These are phyloP conservation scores for Lentinus tigrinus DNA, from an alignment of 768 basidiomycete species.

Conservation along the genomic window DNA sequence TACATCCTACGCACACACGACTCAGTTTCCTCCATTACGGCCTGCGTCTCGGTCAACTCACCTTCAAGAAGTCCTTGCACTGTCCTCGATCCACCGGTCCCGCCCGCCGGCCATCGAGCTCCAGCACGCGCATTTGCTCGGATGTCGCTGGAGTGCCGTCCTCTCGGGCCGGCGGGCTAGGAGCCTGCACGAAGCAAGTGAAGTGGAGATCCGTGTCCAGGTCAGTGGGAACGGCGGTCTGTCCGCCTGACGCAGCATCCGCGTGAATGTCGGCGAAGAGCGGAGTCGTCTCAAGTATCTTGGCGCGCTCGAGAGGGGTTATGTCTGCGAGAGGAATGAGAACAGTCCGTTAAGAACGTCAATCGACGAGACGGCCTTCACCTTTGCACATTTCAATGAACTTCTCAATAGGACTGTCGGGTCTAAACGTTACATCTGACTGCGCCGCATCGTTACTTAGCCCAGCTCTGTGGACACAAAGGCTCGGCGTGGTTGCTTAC, in stretches of 20 bases:
- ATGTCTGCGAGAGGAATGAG: conserved; percentile 43
- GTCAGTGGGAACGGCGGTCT: conserved; percentile 62
- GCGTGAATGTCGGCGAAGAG: conserved; percentile 80
- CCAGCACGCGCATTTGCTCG: conserved; percentile 57
- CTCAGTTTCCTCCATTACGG: conserved; percentile 18
- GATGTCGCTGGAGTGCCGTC: conserved; percentile 13
- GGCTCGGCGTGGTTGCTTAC: conserved; percentile 37
- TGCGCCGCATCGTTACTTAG: conserved; percentile 29
- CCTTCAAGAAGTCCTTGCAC: conserved; percentile 58
- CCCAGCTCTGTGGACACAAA: neutral
- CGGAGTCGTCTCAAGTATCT: conserved; percentile 69
- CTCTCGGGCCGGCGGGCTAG: conserved; percentile 38
- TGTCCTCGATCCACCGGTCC: conserved; percentile 82
- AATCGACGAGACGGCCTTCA: conserved; percentile 19
- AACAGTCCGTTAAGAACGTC: neutral
- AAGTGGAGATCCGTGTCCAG: conserved; percentile 82
- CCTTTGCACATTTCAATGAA: conserved; percentile 69
- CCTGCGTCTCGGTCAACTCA: conserved; percentile 30
- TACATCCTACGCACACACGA: conserved; percentile 49
- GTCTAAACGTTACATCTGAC: conserved; percentile 56
- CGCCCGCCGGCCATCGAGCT: conserved; percentile 77
- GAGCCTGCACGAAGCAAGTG: conserved; percentile 79
- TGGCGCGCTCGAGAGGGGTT: conserved; percentile 70
- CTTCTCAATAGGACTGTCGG: conserved; percentile 58
- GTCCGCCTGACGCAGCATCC: conserved; percentile 65